Conservation (phyloP, 106 monocot genomes). For the Dendrobium officinale region DNA sequence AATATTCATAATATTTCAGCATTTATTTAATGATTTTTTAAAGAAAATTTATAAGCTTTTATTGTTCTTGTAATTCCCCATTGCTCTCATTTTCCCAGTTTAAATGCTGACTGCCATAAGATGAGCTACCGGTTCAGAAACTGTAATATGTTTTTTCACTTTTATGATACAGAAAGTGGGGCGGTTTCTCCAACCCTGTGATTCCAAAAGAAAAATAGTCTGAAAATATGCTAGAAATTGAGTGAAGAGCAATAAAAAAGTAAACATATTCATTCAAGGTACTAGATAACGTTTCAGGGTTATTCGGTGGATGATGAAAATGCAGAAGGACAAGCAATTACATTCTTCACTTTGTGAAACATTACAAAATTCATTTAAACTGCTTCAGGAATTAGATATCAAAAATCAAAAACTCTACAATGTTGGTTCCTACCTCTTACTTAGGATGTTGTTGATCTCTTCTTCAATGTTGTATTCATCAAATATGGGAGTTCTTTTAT, state of each 20-base stretch:
- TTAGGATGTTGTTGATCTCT: conserved; percentile 79
- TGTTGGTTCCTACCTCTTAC: conserved; percentile 54
- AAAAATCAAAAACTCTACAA: neutral
- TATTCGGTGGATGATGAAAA: neutral
- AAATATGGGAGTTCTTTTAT: conserved; percentile 76
- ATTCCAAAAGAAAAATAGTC: neutral
- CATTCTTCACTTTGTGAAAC: neutral
- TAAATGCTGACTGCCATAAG: neutral
- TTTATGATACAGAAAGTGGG: neutral
- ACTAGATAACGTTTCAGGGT: neutral
- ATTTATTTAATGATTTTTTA: neutral
- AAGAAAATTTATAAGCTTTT: neutral
- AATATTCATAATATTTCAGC: neutral
- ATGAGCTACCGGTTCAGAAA: neutral
- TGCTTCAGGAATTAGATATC: neutral
- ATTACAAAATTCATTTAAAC: neutral
- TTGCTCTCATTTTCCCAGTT: neutral
- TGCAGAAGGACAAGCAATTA: neutral
- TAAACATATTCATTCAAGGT: neutral
- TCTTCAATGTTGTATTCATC: conserved; percentile 94
- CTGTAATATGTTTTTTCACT: neutral
- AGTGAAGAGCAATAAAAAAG: neutral
- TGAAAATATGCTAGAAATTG: neutral
- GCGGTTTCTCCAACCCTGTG: neutral
- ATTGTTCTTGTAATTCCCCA: neutral